phyloP scores from a whole-genome alignment of 345 rosid species.

The Firmiana major region DNA sequence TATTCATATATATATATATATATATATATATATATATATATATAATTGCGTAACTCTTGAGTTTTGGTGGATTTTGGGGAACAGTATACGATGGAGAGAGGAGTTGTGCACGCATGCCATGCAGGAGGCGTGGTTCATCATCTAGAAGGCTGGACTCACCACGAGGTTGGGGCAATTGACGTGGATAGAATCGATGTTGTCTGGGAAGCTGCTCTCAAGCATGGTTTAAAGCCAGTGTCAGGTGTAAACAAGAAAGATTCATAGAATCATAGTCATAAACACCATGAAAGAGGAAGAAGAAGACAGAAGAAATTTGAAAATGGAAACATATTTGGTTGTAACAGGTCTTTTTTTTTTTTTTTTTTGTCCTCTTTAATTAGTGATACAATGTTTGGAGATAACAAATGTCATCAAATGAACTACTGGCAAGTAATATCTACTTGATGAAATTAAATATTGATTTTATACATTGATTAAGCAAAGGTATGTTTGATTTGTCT shows the following conservation, averaged over 20 bases:
- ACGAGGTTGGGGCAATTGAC: conserved; percentile 92
- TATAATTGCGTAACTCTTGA: not conserved
- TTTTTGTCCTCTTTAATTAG: not conserved
- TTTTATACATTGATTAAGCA: not conserved
- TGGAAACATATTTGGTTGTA: not conserved
- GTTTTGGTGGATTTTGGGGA: conserved; percentile 13
- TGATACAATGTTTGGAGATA: not conserved
- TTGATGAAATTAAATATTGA: not conserved
- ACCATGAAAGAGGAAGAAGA: not conserved
- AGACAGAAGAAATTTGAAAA: not conserved
- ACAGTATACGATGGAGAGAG: conserved; percentile 96
- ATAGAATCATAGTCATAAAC: not conserved
- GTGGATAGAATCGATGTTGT: conserved; percentile 84
- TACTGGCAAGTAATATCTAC: not conserved
- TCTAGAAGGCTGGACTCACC: conserved; percentile 86
- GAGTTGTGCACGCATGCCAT: conserved; percentile 97
- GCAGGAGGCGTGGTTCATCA: conserved; percentile 96
- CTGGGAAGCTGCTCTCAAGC: conserved; percentile 88
- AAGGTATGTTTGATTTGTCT: not conserved
- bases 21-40: no score
- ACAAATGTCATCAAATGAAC: not conserved
- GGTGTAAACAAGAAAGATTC: not conserved
- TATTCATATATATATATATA: no score
- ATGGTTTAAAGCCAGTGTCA: conserved; percentile 65
- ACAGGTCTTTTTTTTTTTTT: not conserved